phyloP scores from a whole-genome alignment of 495 filamentous ascomycete genomes.

The Neurospora pannonica region DNA sequence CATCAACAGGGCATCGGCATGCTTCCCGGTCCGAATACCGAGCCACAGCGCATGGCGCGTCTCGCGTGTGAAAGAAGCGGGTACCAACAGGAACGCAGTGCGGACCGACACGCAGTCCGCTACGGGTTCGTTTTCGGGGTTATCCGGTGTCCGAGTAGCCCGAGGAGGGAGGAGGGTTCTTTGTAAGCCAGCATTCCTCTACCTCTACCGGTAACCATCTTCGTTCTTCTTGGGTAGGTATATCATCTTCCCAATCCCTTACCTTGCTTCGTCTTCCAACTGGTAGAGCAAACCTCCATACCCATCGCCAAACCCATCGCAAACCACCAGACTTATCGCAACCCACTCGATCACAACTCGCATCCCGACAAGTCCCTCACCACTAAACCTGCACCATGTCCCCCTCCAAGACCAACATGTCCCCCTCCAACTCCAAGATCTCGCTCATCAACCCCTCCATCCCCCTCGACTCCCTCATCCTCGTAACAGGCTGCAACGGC shows the following conservation, averaged over 20 bases:
- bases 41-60: background rate
- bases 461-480: slow-evolving; percentile 20
- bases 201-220: background rate
- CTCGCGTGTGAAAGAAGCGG: background rate
- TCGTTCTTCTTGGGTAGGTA: background rate
- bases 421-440: background rate
- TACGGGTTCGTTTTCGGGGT: background rate
- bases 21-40: background rate
- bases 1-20: background rate
- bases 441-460: slow-evolving; percentile 9
- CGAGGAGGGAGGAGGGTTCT: background rate
- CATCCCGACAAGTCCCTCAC: background rate
- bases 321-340: background rate
- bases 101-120: background rate
- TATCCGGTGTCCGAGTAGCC: background rate
- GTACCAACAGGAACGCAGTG: background rate
- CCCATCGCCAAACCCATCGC: background rate
- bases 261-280: background rate
- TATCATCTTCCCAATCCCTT: background rate
- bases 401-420: background rate
- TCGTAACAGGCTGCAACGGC: slow-evolving; percentile 50
- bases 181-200: background rate
- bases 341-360: background rate
- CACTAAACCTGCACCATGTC: background rate
- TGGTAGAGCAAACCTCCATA: background rate